Base-by-base conservation (phyloP, 352 stramenopile species). In the Aphanomyces astaci region DNA sequence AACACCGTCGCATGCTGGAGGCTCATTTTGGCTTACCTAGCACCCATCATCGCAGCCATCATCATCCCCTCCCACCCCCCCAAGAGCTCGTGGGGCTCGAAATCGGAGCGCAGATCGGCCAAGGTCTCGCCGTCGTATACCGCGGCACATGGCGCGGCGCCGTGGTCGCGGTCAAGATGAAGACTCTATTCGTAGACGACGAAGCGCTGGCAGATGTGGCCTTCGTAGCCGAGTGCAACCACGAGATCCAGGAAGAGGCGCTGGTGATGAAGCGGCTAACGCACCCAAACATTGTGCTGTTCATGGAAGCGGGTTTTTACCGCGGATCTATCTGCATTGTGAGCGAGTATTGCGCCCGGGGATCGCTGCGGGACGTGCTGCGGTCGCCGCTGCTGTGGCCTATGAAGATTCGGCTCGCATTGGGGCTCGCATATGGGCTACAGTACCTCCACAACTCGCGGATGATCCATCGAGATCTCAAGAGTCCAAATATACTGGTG, bases 101-200 rank as follows among this genome's bases (percentile, higher is more conserved):
- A 40, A 79, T 94, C 53, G 86, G 84, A 10, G 79, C 91, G 17
- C 91, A 94, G 64, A 94, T 94, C 57, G 86, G 86, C 25, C 77
- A 92, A 53, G 86, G 86, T 43, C 87, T 94, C 22, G 86, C 86
- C 3, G 86, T 94, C 17, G 97, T 99, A 62, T 98, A 98, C 75
- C 89, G 90, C 32, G 97, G 92, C 71, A 96, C 90, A 64, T 99
- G 96, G 96, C 83, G 92, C 32, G 96, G 95, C 31, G 98, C 93
- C 2, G 81, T 97, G 45, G 96, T 99, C 11, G 96, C 96, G 4
- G 91, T 97, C 39, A 99, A 99, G 79, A 94, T 92, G 82, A 88
- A 90, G 69, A 79, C 81, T 43, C 75, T 94, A 22, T 73, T 93
- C 63, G 70, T 91, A 46, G 49, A 63, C 62, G 83, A 94, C 63